Percentiles rank a stretch among this genome's conserved stretches.
Conservation (phyloP, 2,329 filamentous ascomycete genomes). For the Botrytis tulipae region DNA sequence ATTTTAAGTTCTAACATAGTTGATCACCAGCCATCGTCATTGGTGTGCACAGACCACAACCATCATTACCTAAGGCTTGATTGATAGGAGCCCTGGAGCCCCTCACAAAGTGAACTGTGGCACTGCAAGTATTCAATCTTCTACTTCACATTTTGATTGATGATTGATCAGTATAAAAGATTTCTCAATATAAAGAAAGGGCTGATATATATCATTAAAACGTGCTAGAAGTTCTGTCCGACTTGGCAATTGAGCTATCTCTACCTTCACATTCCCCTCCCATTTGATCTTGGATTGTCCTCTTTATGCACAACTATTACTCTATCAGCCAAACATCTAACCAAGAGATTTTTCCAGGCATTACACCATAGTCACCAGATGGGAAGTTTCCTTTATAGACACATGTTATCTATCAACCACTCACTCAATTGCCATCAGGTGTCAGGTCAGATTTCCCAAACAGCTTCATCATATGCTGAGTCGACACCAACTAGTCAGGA, state of each 20-base stretch:
- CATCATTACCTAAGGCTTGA: background rate
- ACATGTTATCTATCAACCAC: too few species aligned
- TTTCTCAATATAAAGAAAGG: background rate
- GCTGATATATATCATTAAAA: background rate
- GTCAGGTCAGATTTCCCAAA: too few species aligned
- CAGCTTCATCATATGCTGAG: background rate
- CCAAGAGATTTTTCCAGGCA: background rate
- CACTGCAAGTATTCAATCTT: background rate
- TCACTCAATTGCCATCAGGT: background rate
- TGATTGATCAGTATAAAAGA: background rate
- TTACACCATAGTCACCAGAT: background rate
- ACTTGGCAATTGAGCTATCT: background rate
- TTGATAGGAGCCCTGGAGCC: background rate
- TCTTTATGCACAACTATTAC: background rate
- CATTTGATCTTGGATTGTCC: background rate
- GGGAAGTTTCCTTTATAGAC: too few species aligned
- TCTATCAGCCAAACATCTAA: background rate
- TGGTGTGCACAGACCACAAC: conserved; percentile 12
- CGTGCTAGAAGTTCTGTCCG: background rate
- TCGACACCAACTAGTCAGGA: background rate
- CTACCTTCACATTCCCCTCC: background rate
- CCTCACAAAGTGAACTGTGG: background rate
- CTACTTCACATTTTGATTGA: background rate
- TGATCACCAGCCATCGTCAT: conserved; percentile 18
- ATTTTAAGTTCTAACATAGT: background rate